These are phyloP conservation scores for Candolleomyces efflorescens DNA, from an alignment of 768 basidiomycete genomes.

Conservation along the genomic window DNA sequence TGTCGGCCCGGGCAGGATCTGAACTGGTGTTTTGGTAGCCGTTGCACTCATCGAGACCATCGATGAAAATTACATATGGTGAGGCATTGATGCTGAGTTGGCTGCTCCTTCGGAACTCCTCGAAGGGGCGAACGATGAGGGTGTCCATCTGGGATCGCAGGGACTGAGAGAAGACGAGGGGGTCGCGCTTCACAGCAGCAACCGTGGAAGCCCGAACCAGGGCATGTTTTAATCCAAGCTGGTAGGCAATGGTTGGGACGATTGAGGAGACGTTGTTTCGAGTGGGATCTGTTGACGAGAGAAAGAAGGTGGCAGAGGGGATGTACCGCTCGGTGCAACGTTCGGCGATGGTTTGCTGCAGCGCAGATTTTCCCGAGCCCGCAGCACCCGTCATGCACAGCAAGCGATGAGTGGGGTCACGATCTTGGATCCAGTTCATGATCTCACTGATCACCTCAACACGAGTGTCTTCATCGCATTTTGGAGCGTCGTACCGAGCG, in stretches of 20 bases:
- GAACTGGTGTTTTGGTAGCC: background rate
- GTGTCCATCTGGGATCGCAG: background rate
- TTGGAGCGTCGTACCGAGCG: background rate
- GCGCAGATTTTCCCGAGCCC: conserved; percentile 4
- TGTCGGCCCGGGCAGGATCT: too few species aligned
- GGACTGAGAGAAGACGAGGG: background rate
- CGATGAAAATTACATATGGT: conserved; percentile 1
- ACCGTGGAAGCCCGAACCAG: background rate
- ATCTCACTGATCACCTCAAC: background rate
- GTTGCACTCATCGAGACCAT: conserved; percentile 3
- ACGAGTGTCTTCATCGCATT: conserved; percentile 3
- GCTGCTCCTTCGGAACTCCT: background rate
- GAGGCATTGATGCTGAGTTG: background rate
- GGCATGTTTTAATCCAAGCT: background rate
- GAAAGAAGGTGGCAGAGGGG: background rate
- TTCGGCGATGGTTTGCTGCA: conserved; percentile 5
- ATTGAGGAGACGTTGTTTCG: background rate
- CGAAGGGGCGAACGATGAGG: background rate
- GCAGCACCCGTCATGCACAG: conserved; percentile 2
- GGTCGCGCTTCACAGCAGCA: background rate
- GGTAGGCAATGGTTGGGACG: conserved; percentile 2
- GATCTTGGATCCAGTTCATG: conserved; percentile 1
- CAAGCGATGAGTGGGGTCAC: background rate
- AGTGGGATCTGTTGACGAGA: background rate
- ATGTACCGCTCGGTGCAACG: background rate